Evolutionary conservation across 305 asterid genomes (phyloP), one percentile per base, ranked within the genome.

Genomic region (Striga hermonthica): DNA sequence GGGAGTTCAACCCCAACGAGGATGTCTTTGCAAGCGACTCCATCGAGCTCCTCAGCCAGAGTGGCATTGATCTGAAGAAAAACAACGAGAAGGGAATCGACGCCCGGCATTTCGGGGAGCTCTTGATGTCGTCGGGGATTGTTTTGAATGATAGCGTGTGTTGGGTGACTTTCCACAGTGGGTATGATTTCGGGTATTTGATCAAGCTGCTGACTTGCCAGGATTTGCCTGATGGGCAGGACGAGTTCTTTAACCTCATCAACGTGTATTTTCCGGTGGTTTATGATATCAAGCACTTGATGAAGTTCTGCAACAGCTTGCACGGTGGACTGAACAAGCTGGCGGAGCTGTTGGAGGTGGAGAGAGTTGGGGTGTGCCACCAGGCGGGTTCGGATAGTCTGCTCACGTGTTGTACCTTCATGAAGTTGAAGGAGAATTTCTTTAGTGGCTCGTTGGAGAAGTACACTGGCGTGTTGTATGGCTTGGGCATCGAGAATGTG

Each of bases 81-180:
- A 80, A 80, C 64, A 57, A 40, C 50, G 77, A 69, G n/a, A 47
- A 55, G 15, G 82, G 82, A 6, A 60, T 77, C 45, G 80, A 77
- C 0, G 74, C 80, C 3, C 31, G 45, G 12, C 72, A 73, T 0
- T 80, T 80, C 15, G 76, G 69, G 8, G 82, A 80, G 69, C 79
- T 80, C 7, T 43, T 80, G 59, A 74, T 77, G 82, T 74, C 82
- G 1, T 80, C 80, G 0, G 82, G 82, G 59, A 60, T 77, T 12
- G 79, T 77, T 36, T 40, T 76, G 66, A 80, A 76, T 10, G 76
- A 80, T 60, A 41, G 39, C 48, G 78, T 80, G 15, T 45, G 13
- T n/a, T 80, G 85, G 85, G 75, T 80, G 15, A 80, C 85, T 0
- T 77, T 80, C 56, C 82, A 80, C 12, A 77, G 85, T 11, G 82